Evolutionary conservation across 192 early-diverging fungal species (phyloP).

Genomic region (Coemansia guatemalensis): DNA sequence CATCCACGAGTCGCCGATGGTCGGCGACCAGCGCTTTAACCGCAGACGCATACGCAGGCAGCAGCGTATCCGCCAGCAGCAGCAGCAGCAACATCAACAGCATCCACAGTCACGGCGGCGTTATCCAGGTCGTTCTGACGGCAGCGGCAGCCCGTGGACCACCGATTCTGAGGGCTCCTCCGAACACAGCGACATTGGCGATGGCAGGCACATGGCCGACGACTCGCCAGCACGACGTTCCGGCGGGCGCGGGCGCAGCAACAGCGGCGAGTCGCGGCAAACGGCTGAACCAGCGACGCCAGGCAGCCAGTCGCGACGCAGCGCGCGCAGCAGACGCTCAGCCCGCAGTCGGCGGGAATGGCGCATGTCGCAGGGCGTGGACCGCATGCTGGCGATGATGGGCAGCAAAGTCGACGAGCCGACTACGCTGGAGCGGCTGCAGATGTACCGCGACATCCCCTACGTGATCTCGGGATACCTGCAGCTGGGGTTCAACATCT

Average conservation of each 20-base stretch:
- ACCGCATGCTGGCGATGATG: constrained; percentile 43
- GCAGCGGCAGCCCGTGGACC: constrained; percentile 20
- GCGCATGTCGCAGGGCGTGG: constrained; percentile 35
- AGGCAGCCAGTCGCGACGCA: not conserved
- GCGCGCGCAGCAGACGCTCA: not conserved
- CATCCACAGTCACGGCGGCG: not conserved
- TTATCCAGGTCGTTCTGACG: constrained; percentile 9
- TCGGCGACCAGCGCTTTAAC: constrained; percentile 16
- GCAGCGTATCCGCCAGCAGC: constrained; percentile 6
- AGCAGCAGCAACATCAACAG: constrained; percentile 11
- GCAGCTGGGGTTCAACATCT: constrained; percentile 68
- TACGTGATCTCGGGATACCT: constrained; percentile 60
- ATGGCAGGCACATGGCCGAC: not conserved
- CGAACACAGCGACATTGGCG: not conserved
- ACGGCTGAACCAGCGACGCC: not conserved
- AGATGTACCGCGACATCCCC: constrained; percentile 54
- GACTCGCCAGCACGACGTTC: constrained; percentile 5
- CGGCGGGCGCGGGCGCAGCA: constrained; percentile 1
- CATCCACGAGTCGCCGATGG: constrained; percentile 15
- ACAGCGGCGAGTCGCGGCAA: not conserved
- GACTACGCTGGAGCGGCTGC: constrained; percentile 28
- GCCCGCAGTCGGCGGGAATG: constrained; percentile 16
- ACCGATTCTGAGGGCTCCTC: constrained; percentile 19
- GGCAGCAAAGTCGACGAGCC: constrained; percentile 39
- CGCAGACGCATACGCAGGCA: constrained; percentile 12